Conservation (phyloP, 2,329 filamentous ascomycete species). For the Triangularia verruculosa region DNA sequence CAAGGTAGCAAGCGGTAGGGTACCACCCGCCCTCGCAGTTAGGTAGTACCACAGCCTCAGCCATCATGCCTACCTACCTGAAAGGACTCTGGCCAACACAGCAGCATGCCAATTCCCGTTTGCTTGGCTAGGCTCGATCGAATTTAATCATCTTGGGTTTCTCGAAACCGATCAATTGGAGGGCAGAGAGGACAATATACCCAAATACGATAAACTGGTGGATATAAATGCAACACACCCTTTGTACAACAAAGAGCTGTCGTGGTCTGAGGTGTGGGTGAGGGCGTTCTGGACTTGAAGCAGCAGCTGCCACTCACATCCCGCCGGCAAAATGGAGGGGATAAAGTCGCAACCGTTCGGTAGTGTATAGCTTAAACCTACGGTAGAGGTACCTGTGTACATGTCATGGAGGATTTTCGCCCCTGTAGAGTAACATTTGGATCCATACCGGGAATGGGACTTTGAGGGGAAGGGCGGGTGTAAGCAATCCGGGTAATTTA, state of each 20-base stretch:
- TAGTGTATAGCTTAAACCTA: neutral
- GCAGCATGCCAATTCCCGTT: neutral
- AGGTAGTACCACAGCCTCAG: neutral
- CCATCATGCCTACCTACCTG: neutral
- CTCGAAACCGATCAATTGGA: neutral
- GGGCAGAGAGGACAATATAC: neutral
- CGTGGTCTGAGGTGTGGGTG: neutral
- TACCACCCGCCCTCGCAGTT: conserved; percentile 4
- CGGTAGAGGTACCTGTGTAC: neutral
- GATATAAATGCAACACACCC: neutral
- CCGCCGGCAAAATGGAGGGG: neutral
- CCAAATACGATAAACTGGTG: neutral
- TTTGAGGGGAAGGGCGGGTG: neutral
- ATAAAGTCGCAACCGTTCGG: neutral
- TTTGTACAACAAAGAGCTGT: neutral
- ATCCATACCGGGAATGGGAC: neutral
- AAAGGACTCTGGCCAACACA: neutral
- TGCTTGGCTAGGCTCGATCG: neutral
- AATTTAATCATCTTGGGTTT: neutral
- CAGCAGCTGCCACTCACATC: neutral
- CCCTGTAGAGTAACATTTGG: neutral
- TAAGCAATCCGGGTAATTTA: neutral
- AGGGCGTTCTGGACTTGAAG: neutral
- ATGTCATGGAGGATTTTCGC: neutral
- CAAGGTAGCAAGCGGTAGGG: neutral